phyloP scores from a whole-genome alignment of 2,329 filamentous ascomycete species.

The Penicillium sp. region DNA sequence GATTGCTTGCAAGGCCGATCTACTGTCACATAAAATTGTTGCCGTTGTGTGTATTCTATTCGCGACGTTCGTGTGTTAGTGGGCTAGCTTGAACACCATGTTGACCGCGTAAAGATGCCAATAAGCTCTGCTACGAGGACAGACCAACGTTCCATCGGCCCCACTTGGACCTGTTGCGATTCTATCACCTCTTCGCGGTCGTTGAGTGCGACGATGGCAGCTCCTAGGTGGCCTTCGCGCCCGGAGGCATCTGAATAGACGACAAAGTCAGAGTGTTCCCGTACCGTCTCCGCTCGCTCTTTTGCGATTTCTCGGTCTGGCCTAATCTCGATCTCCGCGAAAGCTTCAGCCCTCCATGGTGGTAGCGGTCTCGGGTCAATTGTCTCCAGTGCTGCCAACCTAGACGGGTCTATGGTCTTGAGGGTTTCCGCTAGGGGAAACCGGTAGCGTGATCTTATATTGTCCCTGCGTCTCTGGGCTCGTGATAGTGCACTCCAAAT shows the following conservation, averaged over 20 bases:
- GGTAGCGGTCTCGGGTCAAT: slow-evolving; percentile 20
- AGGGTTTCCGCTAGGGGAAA: slow-evolving; percentile 21
- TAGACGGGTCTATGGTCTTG: slow-evolving; percentile 8
- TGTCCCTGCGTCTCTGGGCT: slow-evolving; percentile 16
- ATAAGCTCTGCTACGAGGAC: slow-evolving; percentile 23
- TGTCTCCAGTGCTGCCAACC: neutral
- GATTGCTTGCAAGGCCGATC: no score
- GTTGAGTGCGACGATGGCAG: slow-evolving; percentile 6
- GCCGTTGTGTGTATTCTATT: no score
- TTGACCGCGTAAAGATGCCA: slow-evolving; percentile 20
- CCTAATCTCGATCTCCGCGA: slow-evolving; percentile 23
- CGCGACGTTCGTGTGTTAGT: no score
- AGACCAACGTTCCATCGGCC: slow-evolving; percentile 20
- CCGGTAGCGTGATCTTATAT: slow-evolving; percentile 9
- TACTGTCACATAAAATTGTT: no score
- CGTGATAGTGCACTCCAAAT: slow-evolving; percentile 13
- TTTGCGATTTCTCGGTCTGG: slow-evolving; percentile 19
- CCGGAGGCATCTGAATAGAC: slow-evolving; percentile 20
- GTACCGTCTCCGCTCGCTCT: neutral
- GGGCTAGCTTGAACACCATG: slow-evolving; percentile 13
- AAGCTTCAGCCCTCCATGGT: slow-evolving; percentile 20
- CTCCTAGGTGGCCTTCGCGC: slow-evolving; percentile 16
- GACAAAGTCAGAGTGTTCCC: neutral
- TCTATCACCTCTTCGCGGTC: slow-evolving; percentile 2
- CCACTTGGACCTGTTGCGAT: slow-evolving; percentile 8